Evolutionary conservation across 805 yeast genomes (phyloP), one percentile per base, ranked within the genome.

Genomic region (Wickerhamiella sorbophila): DNA sequence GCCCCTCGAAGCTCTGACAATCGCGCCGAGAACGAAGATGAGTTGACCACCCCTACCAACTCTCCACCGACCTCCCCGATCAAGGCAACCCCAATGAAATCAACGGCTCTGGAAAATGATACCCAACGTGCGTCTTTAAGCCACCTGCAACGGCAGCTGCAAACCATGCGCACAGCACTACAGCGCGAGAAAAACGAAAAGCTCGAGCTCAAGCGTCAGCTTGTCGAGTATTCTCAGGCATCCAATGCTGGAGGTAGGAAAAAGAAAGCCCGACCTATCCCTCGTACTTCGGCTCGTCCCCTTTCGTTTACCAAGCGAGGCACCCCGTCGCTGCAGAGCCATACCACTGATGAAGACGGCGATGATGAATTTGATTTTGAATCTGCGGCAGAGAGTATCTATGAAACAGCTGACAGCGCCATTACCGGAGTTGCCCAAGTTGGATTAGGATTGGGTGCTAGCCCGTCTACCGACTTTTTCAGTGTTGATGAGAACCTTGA

Each of bases 71-170:
- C 48, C 31, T 59, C 64, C 3, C 64, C 64, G 1, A 51, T 60
- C 33, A 58, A 58, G 38, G 53, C 52, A 1, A 52, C 61, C 5
- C 58, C 61, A 2, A 48, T 57, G 5, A 52, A 54, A 33, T 50
- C 56, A 38, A 43, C 53, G 9, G 55, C 48, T n/a, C 51, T 80
- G 35, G 84, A 80, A 52, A 61, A 72, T 2, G 87, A 82, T 52
- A 76, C 86, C 1, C 60, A 81, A 48, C 67, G 70, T 47, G 69
- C 79, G 0, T 76, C 81, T 20, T 64, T 83, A 48, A 65, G 67
- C n/a, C 82, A 71, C 57, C 79, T 87, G 4, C 74, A 77, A 50
- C 66, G 70, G 46, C 71, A 75, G 2, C 74, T 81, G 38, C 61
- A 74, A 14, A 76, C 70, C 49, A 64, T 80, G 47, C 70, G 80